Evolutionary conservation across 805 yeast species (phyloP).

Genomic region (Metschnikowia kunwiensis): DNA sequence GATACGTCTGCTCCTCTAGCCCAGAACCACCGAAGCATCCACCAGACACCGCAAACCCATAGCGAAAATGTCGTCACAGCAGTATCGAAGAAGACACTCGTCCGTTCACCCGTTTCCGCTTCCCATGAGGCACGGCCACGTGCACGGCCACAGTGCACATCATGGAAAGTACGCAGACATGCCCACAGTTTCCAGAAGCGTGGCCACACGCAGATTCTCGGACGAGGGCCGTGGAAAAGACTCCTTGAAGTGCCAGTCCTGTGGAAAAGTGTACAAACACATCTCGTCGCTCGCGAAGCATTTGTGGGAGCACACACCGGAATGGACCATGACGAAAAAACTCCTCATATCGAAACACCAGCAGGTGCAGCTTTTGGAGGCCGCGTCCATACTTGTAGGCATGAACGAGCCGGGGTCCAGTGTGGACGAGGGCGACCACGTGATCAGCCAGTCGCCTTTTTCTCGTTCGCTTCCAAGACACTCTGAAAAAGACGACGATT

Average conservation of each 20-base stretch:
- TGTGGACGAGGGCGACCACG: slow-evolving; percentile 9
- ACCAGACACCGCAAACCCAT: too few relatives aligned
- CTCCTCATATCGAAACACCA: slow-evolving; percentile 81
- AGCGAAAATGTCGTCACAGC: slow-evolving; percentile 14
- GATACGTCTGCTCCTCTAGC: too few relatives aligned
- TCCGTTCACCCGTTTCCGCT: slow-evolving; percentile 19
- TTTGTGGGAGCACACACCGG: slow-evolving; percentile 92
- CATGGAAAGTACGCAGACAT: slow-evolving; percentile 11
- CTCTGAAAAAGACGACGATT: slow-evolving; percentile 27
- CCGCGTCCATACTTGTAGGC: slow-evolving; percentile 72
- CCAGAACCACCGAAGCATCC: too few relatives aligned
- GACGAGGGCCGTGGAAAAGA: slow-evolving; percentile 83
- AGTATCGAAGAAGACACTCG: slow-evolving; percentile 19
- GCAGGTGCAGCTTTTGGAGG: slow-evolving; percentile 79
- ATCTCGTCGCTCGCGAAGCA: slow-evolving; percentile 85
- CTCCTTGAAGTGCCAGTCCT: slow-evolving; percentile 82
- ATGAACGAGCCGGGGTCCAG: slow-evolving; percentile 48
- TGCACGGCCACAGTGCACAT: slow-evolving; percentile 11
- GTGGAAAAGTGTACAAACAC: slow-evolving; percentile 90
- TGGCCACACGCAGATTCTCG: slow-evolving; percentile 55
- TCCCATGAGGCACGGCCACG: slow-evolving; percentile 12
- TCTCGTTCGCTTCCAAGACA: slow-evolving; percentile 26
- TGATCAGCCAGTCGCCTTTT: slow-evolving; percentile 10
- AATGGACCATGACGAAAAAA: slow-evolving; percentile 85
- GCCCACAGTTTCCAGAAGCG: slow-evolving; percentile 10